phyloP scores from a whole-genome alignment of 73 alveolate species.

The Symbiodinium pilosum region DNA sequence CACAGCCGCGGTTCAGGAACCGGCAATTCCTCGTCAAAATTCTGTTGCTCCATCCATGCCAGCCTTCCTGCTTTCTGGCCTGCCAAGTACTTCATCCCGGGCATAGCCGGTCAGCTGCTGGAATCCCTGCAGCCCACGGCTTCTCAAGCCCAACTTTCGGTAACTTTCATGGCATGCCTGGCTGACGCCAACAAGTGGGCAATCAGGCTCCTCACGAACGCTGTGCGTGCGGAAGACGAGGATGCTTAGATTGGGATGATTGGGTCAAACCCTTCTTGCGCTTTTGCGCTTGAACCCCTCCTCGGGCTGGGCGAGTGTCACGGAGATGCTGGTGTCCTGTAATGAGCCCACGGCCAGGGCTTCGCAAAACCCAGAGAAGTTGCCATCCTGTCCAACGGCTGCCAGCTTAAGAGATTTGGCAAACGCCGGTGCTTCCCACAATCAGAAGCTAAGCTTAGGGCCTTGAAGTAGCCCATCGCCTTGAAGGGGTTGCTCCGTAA shows the following conservation, averaged over 20 bases:
- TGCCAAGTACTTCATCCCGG: conserved; percentile 77
- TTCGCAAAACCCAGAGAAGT: conserved; percentile 90
- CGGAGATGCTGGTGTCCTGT: conserved; percentile 83
- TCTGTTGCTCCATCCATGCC: not conserved
- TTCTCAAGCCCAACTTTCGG: not conserved
- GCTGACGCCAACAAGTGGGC: conserved; percentile 79
- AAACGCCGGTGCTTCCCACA: too few relatives aligned
- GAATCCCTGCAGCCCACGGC: conserved; percentile 44
- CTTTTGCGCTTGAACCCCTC: not conserved
- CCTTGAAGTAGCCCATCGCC: not conserved
- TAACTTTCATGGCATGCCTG: not conserved
- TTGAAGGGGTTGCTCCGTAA: not conserved
- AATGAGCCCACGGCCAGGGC: conserved; percentile 85
- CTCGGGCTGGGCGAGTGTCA: conserved; percentile 84
- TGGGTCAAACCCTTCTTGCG: not conserved
- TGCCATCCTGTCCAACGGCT: conserved; percentile 14
- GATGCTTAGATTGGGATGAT: not conserved
- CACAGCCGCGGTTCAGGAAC: conserved; percentile 87
- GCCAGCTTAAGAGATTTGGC: not conserved
- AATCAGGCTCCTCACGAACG: conserved; percentile 36
- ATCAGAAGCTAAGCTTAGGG: not conserved
- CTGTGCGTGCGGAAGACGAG: not conserved
- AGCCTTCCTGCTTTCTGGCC: not conserved
- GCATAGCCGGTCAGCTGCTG: conserved; percentile 46
- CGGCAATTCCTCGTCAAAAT: conserved; percentile 40